phyloP scores from a whole-genome alignment of 2,329 filamentous ascomycete genomes.

The Claviceps humidiphila region DNA sequence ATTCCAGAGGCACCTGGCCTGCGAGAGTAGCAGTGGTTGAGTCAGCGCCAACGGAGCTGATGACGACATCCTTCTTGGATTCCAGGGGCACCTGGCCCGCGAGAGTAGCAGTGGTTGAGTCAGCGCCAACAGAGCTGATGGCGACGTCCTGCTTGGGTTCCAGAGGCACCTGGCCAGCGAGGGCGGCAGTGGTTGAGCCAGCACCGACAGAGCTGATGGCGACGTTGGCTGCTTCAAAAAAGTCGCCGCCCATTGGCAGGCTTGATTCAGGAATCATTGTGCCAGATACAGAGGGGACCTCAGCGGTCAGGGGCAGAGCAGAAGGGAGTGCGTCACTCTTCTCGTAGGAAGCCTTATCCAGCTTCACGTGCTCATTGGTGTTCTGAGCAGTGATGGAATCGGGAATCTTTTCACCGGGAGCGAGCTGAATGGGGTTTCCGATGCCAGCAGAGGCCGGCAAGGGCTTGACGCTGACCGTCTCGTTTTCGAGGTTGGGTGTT shows the following conservation, averaged over 20 bases:
- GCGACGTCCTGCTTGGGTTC: constrained; percentile 29
- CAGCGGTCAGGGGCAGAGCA: constrained; percentile 18
- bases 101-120: constrained; percentile 54
- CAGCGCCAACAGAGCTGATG: constrained; percentile 21
- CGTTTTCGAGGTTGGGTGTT: constrained; percentile 34
- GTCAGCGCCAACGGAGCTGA: constrained; percentile 24
- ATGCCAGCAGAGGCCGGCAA: constrained; percentile 48
- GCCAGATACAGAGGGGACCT: constrained; percentile 42
- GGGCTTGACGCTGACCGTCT: constrained; percentile 45
- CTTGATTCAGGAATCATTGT: constrained; percentile 73
- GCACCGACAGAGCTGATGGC: constrained; percentile 21
- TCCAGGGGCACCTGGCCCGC: constrained; percentile 57
- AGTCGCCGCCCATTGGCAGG: constrained; percentile 44
- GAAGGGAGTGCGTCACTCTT: constrained; percentile 55
- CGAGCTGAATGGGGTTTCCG: constrained; percentile 69
- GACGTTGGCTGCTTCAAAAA: constrained; percentile 23
- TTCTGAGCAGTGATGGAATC: constrained; percentile 54
- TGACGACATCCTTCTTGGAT: constrained; percentile 20
- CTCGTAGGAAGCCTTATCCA: constrained; percentile 79
- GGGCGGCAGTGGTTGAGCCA: constrained; percentile 51
- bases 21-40: constrained; percentile 59
- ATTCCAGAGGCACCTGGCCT: constrained; percentile 52
- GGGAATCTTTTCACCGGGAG: constrained; percentile 71
- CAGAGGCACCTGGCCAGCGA: constrained; percentile 56
- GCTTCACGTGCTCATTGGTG: constrained; percentile 56